Base-by-base conservation (phyloP, 257 asterid genomes). In the Marsdenia floribunda region DNA sequence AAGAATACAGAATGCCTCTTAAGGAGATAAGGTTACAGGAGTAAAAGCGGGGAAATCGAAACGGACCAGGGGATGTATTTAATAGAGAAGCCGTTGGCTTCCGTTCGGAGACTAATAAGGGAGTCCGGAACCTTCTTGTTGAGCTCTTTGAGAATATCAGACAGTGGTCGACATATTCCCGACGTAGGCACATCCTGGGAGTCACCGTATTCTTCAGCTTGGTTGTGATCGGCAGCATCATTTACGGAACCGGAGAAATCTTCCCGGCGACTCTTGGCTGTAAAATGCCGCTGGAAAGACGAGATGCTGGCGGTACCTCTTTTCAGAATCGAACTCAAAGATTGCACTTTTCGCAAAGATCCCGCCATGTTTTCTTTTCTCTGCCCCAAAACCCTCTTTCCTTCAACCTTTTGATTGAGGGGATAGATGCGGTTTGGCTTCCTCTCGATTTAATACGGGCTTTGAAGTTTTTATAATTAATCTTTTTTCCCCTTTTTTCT, bases 51-150 rank as follows among this genome's bases (percentile, higher is more conserved):
- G 70, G 26, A 38, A 19, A 44, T 5, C 6, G 8, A 9, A 49
- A 47, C 40, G 7, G 42, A 93, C 97, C 96, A 90, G 71, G 97
- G 97, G 57, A 88, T 85, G 80, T 88, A 93, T 87, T 86, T 88
- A 78, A 83, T 5, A 77, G 91, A 69, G 78, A 73, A 76, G 79
- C 88, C 91, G 77, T 68, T 63, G 57, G 91, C 76, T n/a, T 86
- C 86, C 14, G 80, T 71, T 65, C 92, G 88, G 75, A 18, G 38
- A 42, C 74, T 77, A 82, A 93, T 64, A 71, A 90, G 90, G 58
- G 93, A 76, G 7, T 93, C 96, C 0, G 97, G 98, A 6, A 93
- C 92, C 74, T 90, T 91, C 84, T 93, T 93, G 90, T 85, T 90
- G 73, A 91, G 80, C 70, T 91, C 93, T 71, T 85, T 91, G 71